Base-by-base conservation (phyloP, 805 yeast genomes). In the Hagleromyces aurorensis region DNA sequence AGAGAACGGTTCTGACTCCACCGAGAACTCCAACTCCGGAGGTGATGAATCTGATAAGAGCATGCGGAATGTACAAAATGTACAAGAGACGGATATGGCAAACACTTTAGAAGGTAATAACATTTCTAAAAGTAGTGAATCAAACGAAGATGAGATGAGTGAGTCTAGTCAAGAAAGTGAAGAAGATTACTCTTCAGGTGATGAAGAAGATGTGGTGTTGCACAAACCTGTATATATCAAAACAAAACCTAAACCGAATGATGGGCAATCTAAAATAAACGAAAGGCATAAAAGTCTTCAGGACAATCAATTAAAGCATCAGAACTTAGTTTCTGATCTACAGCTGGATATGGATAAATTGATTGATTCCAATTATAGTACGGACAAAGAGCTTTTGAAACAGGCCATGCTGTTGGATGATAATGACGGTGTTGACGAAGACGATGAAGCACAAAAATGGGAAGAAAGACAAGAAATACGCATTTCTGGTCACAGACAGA, bases 141-240 rank as follows among this genome's bases (percentile, higher is more conserved):
- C 17, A 9, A 26, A 33, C 9, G 33, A 27, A n/a, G 30, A 32
- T 15, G 32, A 24, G 13, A 25, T 25, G 10, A 34, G 34, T 16
- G 34, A 32, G 16, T 30, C 38, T 13, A 36, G 38, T 13, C 34
- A 41, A 14, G 32, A 34, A 3, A 31, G 42, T 25, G n/a, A n/a
- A n/a, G n/a, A n/a, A n/a, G n/a, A n/a, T n/a, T n/a, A n/a, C n/a
- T n/a, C n/a, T n/a, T n/a, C n/a, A n/a, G 44, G 40, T 9, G 47
- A 42, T 4, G 52, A 46, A 9, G 47, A 43, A n/a, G 46, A 35
- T 4, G 46, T 44, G 4, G 29, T 44, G 9, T 32, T 51, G 5
- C 49, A 46, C 23, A 46, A 48, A 27, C 58, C 60, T n/a, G 37
- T 46, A 5, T 45, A 49, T 16, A 26, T 51, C 10, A 44, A 38